These are phyloP conservation scores for Tephrocybe sp. DNA, from an alignment of 768 basidiomycete species.

Conservation along the genomic window DNA sequence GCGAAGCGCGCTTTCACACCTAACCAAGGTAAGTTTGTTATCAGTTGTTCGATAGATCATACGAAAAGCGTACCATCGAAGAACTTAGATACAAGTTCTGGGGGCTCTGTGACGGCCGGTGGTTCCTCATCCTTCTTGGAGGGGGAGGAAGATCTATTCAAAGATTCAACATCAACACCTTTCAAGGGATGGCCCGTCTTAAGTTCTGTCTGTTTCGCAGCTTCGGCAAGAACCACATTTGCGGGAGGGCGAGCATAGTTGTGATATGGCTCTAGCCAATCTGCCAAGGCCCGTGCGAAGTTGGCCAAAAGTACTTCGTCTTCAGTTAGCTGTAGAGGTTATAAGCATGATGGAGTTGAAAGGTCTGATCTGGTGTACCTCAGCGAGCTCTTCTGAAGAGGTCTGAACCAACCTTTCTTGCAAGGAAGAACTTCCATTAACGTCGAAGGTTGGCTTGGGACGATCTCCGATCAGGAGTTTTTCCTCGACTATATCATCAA, in stretches of 20 bases:
- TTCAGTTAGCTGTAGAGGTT: conserved; percentile 50
- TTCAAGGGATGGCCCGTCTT: conserved; percentile 70
- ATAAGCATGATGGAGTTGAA: not conserved
- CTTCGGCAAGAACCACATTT: conserved; percentile 68
- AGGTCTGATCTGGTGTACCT: conserved; percentile 34
- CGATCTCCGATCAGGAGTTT: conserved; percentile 80
- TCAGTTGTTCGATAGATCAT: not conserved
- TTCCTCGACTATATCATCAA: conserved; percentile 79
- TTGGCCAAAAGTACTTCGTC: conserved; percentile 60
- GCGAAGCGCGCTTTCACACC: conserved; percentile 56
- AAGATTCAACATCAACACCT: conserved; percentile 52
- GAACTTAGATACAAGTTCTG: conserved; percentile 48
- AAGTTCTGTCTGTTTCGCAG: conserved; percentile 65
- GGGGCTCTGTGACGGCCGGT: conserved; percentile 61
- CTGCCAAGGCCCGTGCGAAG: conserved; percentile 58
- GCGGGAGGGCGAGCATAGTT: conserved; percentile 71
- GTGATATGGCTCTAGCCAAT: conserved; percentile 80
- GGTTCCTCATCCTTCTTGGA: conserved; percentile 72
- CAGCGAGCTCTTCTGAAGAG: conserved; percentile 45
- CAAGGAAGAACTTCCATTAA: conserved; percentile 48
- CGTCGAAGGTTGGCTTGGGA: conserved; percentile 58
- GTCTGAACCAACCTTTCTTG: conserved; percentile 54
- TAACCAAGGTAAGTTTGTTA: conserved; percentile 20
- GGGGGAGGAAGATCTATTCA: conserved; percentile 39
- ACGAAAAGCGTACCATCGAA: conserved; percentile 52